Base-by-base conservation (phyloP, 2,329 filamentous ascomycete species). In the Fusarium globosum region DNA sequence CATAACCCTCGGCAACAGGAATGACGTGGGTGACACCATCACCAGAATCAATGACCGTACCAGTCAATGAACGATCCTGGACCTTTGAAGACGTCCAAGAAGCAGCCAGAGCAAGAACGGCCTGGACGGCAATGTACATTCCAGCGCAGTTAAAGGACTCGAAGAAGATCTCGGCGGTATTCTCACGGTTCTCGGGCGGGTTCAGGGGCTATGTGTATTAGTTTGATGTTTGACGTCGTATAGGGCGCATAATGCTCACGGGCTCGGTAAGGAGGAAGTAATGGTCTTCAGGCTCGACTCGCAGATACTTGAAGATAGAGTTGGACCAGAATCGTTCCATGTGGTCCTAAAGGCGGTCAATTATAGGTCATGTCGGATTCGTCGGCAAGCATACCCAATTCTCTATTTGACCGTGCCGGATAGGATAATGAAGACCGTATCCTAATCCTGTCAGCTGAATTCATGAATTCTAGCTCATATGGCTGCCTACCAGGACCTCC, bases 301-400 rank as follows among this genome's bases (percentile, higher is more conserved):
- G 91, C 60, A 99, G 89, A 81, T 99, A 99, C 84, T 99, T 99
- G 90, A 99, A 99, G 85, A 99, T 99, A 73, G 96, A 99, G 86
- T 98, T 98, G 76, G 97, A 98, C 96, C 96, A 99, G 86, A 98
- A 99, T 73, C 96, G 92, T 84, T 99, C 96, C 96, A 99, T 99
- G 80, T 98, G 94, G 85, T 99, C 96, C 94, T 96, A 76, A 11
- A 68, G 61, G 71, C 49, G 69, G 79, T 84, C 73, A 83, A 81
- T 38, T 23, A 21, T 23, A 61, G 52, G 30, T 43, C 41, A 16
- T 35, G 41, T 33, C 26, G n/a, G 52, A 61, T 26, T 36, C 11
- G n/a, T 28, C 58, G 56, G 18, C 28, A 42, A 46, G 72, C 89
- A 65, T 87, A 96, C 94, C 96, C 96, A 99, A 82, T 99, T 98